Conservation (phyloP, 129 eudicot species). For the Mikania micrantha region DNA sequence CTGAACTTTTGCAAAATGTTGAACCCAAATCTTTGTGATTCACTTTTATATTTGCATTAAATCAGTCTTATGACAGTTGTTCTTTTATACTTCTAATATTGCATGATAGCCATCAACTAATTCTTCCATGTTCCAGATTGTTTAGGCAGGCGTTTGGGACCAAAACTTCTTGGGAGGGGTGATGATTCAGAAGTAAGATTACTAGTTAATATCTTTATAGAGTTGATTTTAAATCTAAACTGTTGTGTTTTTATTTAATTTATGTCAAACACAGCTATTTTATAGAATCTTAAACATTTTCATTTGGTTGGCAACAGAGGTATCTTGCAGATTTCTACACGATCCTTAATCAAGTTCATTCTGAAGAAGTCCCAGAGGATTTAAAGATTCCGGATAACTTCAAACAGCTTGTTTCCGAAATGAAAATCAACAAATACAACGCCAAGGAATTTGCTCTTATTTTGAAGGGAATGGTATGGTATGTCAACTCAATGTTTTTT, state of each 20-base stretch:
- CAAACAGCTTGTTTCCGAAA: constrained; percentile 74
- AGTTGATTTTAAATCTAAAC: neutral
- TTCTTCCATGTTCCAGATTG: constrained; percentile 54
- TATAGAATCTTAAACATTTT: constrained; percentile 15
- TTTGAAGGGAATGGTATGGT: constrained; percentile 94
- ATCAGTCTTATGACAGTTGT: constrained; percentile 2
- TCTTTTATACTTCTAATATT: neutral
- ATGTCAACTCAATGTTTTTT: constrained; percentile 16
- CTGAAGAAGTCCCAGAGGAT: constrained; percentile 70
- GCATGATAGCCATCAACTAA: constrained; percentile 5
- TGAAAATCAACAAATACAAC: constrained; percentile 69
- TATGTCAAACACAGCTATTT: neutral
- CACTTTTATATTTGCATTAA: neutral
- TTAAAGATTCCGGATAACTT: constrained; percentile 78
- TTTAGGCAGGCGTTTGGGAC: constrained; percentile 96
- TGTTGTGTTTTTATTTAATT: neutral
- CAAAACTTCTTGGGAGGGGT: constrained; percentile 78
- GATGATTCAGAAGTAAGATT: constrained; percentile 80
- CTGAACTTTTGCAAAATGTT: neutral
- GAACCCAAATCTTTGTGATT: constrained; percentile 8
- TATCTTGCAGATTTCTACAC: constrained; percentile 72
- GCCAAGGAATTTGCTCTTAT: constrained; percentile 73
- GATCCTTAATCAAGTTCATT: constrained; percentile 70
- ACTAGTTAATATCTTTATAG: neutral
- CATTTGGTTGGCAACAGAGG: constrained; percentile 50